Evolutionary conservation across 345 rosid species (phyloP), one percentile per base, ranked within the genome.

Genomic region (Sisymbrium altissimum): DNA sequence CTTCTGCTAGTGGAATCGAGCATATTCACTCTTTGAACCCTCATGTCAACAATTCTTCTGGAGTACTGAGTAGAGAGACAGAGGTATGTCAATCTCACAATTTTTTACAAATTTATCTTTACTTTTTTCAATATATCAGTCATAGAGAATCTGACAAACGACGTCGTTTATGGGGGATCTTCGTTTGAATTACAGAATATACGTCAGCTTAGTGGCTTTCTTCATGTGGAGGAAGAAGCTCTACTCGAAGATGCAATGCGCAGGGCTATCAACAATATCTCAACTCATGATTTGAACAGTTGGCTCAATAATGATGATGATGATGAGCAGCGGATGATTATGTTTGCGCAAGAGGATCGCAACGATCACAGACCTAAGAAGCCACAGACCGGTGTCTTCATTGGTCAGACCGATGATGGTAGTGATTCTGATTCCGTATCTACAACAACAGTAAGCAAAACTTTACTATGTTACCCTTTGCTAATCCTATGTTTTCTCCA

Each of bases 361-460:
- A 70, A 4, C 46, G 70, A n/a, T 43, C 41, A 54, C 72, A 71
- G 14, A 17, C 70, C 80, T 27, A 7, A 41, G 35, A 48, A n/a
- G 71, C 1, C 79, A 4, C 0, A 35, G 40, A 65, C 69, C 35
- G 48, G 67, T 46, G 41, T 35, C 58, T 44, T 33, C 39, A 3
- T 1, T 30, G 72, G 36, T 38, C 39, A 36, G 27, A 66, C 52
- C 68, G 61, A 64, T 29, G 71, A 69, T 18, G 68, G 52, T 30
- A 38, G 21, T 23, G 44, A 68, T 41, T 18, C 60, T 36, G 60
- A 39, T 53, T 39, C 6, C 1, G 11, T 53, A 4, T 68, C 39
- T 68, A 5, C 27, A 1, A 53, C 19, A 14, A 40, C 46, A 79
- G 82, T 83, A 74, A 39, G 73, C 30, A 41, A 11, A 23, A 1